Base-by-base conservation (phyloP, 208 protist species). In the Acanthamoeba culbertsoni region DNA sequence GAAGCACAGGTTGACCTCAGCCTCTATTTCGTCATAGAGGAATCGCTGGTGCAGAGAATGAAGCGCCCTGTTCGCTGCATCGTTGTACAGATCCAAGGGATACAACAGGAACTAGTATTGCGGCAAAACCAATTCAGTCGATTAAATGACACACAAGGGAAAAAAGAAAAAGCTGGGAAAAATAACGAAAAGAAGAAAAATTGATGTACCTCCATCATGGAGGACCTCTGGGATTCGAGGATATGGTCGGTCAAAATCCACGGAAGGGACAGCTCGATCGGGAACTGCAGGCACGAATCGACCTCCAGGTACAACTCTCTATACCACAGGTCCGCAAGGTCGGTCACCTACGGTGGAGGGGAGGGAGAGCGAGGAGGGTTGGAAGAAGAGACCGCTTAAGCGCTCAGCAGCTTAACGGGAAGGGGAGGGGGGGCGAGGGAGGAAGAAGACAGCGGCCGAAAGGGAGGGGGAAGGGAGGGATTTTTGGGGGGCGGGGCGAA, bases 1-100 rank as follows among this genome's bases (percentile, higher is more conserved):
- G 53, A 98, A 98, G 48, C 79, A 93, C 2, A 98, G 93, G 77
- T 97, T 97, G 8, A 95, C 91, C 82, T 98, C 97, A 26, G 96
- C 97, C 89, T 98, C 95, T 45, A 98, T 95, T 89, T 98, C 97
- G 91, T 98, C 95, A 48, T 96, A 98, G 12, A 98, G 90, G 86
- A 96, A 97, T 46, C 94, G 93, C 75, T 95, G 86, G 26, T 96
- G 65, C 8, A 98, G 93, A 26, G 35, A 42, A 31, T 92, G 53
- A 0, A 98, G 92, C 28, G 96, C 95, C 46, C 77, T 48, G 63
- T 95, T 89, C n/a, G 97, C 96, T 14, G 95, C 96, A 86, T 98
- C 97, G 82, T 98, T 97, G 86, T 98, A 98, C 23, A 98, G 43
- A 45, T 97, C 95, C 5, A 98, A 48, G 55, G 97, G 97, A 53